Evolutionary conservation across 352 stramenopile genomes (phyloP), one percentile per base, ranked within the genome.

Genomic region (Globisporangium cystogenes): DNA sequence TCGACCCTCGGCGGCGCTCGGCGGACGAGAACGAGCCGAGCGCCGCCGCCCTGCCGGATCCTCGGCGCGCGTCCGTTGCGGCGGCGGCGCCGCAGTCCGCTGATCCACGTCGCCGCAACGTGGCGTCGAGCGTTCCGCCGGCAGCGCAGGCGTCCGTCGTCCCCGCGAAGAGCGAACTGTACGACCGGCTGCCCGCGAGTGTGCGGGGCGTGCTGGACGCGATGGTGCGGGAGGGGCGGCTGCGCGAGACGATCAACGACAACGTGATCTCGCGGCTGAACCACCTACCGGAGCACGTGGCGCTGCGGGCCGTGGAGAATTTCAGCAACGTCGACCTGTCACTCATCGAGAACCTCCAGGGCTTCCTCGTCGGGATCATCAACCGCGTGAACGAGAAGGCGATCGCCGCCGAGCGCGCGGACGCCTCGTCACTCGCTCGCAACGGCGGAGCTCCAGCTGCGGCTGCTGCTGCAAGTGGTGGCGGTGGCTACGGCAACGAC

Each of bases 291-390:
- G 82, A 91, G 51, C 66, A 68, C 26, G 67, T 86, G 24, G 80
- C 82, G 15, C 14, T 89, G 24, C 68, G 68, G 12, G 82, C 77
- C 3, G 76, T 91, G 1, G 78, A 89, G 37, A 93, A 91, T 48
- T 87, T 93, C 44, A 84, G 66, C 66, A 85, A 84, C 51, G 73
- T 80, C 29, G 80, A 93, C 64, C 55, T 90, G 12, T 61, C 73
- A n/a, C 74, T 86, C 31, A 71, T 93, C 31, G 67, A 73, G n/a
- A 90, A 90, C 56, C 49, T 91, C 24, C 73, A 91, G 54, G 78
- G 78, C 15, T 93, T 93, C 59, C 65, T 93, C 2, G 76, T 91
- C 5, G 82, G 82, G 26, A 93, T 93, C 51, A 89, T 93, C 64
- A 91, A 89, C 48, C 80, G 80, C 43, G 77, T 91, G 12, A 76